Base-by-base conservation (phyloP, 139 green algal species). In the Picocystis salinarum region DNA sequence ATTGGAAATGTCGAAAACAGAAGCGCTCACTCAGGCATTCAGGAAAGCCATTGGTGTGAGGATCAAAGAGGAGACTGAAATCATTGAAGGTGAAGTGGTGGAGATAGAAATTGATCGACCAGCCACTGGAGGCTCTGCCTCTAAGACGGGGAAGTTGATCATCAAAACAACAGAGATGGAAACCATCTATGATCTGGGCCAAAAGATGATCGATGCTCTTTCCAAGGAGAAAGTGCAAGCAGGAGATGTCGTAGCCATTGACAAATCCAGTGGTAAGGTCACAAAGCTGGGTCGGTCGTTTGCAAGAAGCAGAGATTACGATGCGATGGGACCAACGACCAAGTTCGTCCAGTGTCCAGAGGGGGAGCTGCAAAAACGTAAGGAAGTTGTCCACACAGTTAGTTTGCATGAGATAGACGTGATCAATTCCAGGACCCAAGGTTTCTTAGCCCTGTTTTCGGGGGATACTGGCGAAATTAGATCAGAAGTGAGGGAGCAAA, bases 141-240 rank as follows among this genome's bases (percentile, higher is more conserved):
- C 62, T 4, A 73, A 73, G 40, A 63, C 56, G 10, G 86, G 88
- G 27, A 91, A 92, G 56, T 61, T 98, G 29, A 98, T 86, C 0
- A 71, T 98, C 42, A 98, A 96, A 50, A 98, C 88, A 1, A 98
- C 83, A 1, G 88, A 98, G 41, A 98, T 98, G 88, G 88, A 98
- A 65, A 96, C 88, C 1, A 75, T 98, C 13, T 98, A 95, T 59
- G 88, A 98, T 59, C 69, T 98, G 36, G 88, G 88, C 4, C 40
- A 37, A 27, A 73, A 73, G 50, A 73, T 73, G 64, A 73, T 73
- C 44, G 64, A 73, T 50, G 59, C 71, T 0, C 52, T 96, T 12
- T 61, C 65, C 6, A 83, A 85, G 53, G 82, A 91, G 44, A 95
- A 94, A 67, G 82, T 91, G 23, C 56, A 70, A 20, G 79, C 81